Conservation (phyloP, 805 yeast genomes). For the Zygoascus biomembranicola region DNA sequence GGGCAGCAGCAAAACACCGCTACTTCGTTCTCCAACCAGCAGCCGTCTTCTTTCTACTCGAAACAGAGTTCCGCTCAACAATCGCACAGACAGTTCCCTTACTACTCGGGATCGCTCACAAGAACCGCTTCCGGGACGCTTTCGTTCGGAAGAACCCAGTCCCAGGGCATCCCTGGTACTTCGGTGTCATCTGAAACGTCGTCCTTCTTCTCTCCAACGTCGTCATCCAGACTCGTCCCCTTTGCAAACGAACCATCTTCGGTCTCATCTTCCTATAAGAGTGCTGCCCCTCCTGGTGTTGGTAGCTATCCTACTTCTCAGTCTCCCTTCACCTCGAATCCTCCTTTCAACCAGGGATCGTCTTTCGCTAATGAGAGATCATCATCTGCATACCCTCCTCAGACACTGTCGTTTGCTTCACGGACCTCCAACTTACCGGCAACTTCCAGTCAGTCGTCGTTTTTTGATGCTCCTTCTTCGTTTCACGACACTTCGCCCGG, state of each 20-base stretch:
- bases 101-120: not conserved
- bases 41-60: not conserved
- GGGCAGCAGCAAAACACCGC: not conserved
- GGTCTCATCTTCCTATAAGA: conserved; percentile 21
- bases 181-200: conserved; percentile 14
- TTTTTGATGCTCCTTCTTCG: not conserved
- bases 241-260: conserved; percentile 24
- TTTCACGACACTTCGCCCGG: not conserved
- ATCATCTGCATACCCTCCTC: conserved; percentile 2
- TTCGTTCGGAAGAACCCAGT: not conserved
- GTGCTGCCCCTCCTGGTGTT: conserved; percentile 15
- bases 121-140: not conserved
- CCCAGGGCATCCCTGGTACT: not conserved
- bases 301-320: not conserved
- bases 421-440: not conserved
- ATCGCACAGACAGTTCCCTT: not conserved
- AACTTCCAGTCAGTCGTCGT: not conserved
- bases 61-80: not conserved
- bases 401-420: not conserved
- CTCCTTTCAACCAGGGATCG: conserved; percentile 1
- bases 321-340: conserved; percentile 5
- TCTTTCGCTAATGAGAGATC: not conserved
- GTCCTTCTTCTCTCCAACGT: conserved; percentile 21
- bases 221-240: conserved; percentile 21
- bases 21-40: not conserved